Base-by-base conservation (phyloP, 345 rosid genomes). In the Lepidium didymum region DNA sequence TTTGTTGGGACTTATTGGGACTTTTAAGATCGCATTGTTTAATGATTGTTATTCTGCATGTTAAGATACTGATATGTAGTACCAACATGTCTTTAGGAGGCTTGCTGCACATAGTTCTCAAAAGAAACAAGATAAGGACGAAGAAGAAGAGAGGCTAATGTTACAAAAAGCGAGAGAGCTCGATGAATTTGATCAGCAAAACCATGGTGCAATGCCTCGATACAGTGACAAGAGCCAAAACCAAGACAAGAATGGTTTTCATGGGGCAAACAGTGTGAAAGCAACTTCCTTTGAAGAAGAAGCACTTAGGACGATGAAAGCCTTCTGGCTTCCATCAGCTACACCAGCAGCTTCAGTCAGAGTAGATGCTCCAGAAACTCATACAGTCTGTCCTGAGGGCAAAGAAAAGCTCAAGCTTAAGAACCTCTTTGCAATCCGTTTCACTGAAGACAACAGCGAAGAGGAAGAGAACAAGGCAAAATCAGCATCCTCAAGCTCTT, bases 261-360 rank as follows among this genome's bases (percentile, higher is more conserved):
- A 94, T 31, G 97, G 97, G 21, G 99, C 99, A 21, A 89, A 94
- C 67, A 89, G 97, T 68, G 99, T 94, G 77, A 94, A 91, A 70
- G 84, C 73, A 40, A 91, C 99, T 56, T 87, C 93, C 8, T 91
- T 75, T 63, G 96, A 94, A 80, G 97, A 85, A 73, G 97, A 94
- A 76, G 99, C 99, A 9, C 95, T 94, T 47, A 85, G 86, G 47
- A 94, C 96, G 3, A 94, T 94, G 99, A 94, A 94, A 79, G 97
- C 97, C 5, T 94, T 91, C 81, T 94, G 96, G 96, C 89, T 94
- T 41, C 97, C 97, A n/a, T 94, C 99, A 31, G 99, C 99, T 36
- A 94, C 99, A 14, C 99, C 99, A 0, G 97, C 78, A 64, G 97
- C 97, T 51, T 74, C 93, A 2, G 83, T 72, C 37, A 94, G 90